Base-by-base conservation (phyloP, 2,329 filamentous ascomycete genomes). In the Colletotrichum sp. region DNA sequence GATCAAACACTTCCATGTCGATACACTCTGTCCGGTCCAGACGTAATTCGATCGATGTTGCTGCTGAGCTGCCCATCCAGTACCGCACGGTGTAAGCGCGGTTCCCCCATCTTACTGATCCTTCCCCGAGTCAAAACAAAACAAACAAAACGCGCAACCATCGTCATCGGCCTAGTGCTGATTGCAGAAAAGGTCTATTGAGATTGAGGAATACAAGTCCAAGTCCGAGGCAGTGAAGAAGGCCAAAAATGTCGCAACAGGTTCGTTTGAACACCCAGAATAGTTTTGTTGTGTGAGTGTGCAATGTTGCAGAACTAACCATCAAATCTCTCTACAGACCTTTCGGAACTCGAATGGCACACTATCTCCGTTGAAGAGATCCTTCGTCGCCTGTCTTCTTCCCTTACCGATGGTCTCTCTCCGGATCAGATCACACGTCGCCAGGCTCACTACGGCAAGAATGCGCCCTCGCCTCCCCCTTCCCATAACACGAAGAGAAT, bases 291-390 rank as follows among this genome's bases (percentile, higher is more conserved):
- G 18, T 6, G n/a, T 5, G 60, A 28, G 57, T 49, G 2, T 57
- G 44, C 49, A 74, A 64, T 18, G 15, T 28, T 24, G 15, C 59
- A n/a, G 26, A n/a, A 24, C 62, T 32, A 30, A 71, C 49, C 55
- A 15, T 21, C 36, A 24, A 77, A 3, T 36, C 21, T 21, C 39
- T 15, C 2, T 18, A 1, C 68, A 92, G 91, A 93, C 77, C 88
- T 93, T 70, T 90, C 89, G 67, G 88, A 89, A 74, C 87, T 95
- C 66, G 92, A 95, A 80, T 94, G 93, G 92, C 94, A 95, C 82
- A 91, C 86, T 1, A 84, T 94, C 13, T 82, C 90, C 0, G 80
- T 88, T 15, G 86, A 90, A 8, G 91, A 94, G 73, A 85, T 94
- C n/a, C 87, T 90, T 74, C 87, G 87, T 32, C 90, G 92, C 30